Evolutionary conservation across 495 filamentous ascomycete genomes (phyloP).

Genomic region (Penicillium cinerascens): DNA sequence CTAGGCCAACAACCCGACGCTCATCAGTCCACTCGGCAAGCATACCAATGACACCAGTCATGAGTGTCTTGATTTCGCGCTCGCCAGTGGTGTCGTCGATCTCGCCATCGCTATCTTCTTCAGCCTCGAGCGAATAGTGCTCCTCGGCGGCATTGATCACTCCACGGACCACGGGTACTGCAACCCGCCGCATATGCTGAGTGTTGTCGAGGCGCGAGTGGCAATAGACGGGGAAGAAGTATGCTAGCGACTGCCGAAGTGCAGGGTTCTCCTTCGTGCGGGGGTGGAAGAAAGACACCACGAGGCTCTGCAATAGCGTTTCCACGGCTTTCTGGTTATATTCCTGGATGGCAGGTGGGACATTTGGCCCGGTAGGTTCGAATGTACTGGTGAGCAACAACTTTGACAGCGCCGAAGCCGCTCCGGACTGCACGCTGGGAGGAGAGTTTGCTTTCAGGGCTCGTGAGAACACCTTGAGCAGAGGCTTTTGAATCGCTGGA

Average conservation of each 20-base stretch:
- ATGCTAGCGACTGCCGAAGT: conserved; percentile 85
- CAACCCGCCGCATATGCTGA: conserved; percentile 67
- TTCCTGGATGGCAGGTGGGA: conserved; percentile 47
- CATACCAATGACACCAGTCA: conserved; percentile 70
- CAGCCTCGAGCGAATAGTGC: conserved; percentile 48
- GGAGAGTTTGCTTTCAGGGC: conserved; percentile 66
- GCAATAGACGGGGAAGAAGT: conserved; percentile 95
- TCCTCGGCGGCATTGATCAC: conserved; percentile 51
- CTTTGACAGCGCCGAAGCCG: conserved; percentile 78
- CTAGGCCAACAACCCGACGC: conserved; percentile 73
- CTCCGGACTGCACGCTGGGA: conserved; percentile 75
- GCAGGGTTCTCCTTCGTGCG: conserved; percentile 75
- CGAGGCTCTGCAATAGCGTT: conserved; percentile 75
- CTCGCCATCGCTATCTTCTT: conserved; percentile 49
- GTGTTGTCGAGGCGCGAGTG: conserved; percentile 79
- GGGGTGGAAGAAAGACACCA: conserved; percentile 88
- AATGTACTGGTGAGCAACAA: conserved; percentile 66
- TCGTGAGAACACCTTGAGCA: conserved; percentile 75
- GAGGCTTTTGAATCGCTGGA: conserved; percentile 49
- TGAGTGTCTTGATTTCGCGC: conserved; percentile 75
- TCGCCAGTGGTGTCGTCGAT: conserved; percentile 70
- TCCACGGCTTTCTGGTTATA: conserved; percentile 42
- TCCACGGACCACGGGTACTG: conserved; percentile 65
- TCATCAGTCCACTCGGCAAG: conserved; percentile 96
- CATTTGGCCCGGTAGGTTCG: conserved; percentile 39